phyloP scores from a whole-genome alignment of 2,329 filamentous ascomycete species.

The Fusarium burgessii region DNA sequence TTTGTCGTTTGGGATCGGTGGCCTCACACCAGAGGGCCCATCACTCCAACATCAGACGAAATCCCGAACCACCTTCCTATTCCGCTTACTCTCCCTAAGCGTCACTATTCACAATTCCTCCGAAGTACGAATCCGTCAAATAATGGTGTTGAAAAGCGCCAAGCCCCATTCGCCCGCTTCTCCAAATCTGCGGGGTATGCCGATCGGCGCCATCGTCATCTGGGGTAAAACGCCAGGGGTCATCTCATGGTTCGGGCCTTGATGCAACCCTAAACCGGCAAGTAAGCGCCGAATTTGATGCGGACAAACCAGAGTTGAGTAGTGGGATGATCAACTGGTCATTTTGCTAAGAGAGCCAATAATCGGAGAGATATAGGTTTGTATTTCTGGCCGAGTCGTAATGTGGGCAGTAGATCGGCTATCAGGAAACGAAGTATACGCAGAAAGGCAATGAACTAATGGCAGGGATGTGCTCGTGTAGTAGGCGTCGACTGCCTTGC shows the following conservation, averaged over 20 bases:
- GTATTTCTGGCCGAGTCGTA: not conserved
- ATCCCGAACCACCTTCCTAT: not conserved
- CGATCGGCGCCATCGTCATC: slow-evolving; percentile 5
- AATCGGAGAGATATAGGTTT: not conserved
- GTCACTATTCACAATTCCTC: not conserved
- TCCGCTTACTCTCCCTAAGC: not conserved
- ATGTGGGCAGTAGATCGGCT: not conserved
- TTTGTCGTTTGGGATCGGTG: too few relatives aligned
- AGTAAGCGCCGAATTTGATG: slow-evolving; percentile 20
- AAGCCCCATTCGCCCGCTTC: slow-evolving; percentile 17
- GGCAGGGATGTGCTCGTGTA: not conserved
- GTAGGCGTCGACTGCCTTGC: not conserved
- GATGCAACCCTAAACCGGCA: slow-evolving; percentile 19
- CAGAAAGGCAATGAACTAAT: too few relatives aligned
- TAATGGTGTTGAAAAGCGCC: not conserved
- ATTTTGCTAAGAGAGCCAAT: not conserved
- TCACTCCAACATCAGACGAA: not conserved
- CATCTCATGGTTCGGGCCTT: slow-evolving; percentile 1
- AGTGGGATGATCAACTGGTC: not conserved
- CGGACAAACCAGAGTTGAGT: slow-evolving; percentile 8
- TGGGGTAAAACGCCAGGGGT: slow-evolving; percentile 1
- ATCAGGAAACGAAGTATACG: too few relatives aligned
- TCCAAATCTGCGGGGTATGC: slow-evolving; percentile 10
- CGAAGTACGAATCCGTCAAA: not conserved
- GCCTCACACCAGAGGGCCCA: too few relatives aligned